Conservation (phyloP, 441 rosid genomes). For the Biscutella laevigata region DNA sequence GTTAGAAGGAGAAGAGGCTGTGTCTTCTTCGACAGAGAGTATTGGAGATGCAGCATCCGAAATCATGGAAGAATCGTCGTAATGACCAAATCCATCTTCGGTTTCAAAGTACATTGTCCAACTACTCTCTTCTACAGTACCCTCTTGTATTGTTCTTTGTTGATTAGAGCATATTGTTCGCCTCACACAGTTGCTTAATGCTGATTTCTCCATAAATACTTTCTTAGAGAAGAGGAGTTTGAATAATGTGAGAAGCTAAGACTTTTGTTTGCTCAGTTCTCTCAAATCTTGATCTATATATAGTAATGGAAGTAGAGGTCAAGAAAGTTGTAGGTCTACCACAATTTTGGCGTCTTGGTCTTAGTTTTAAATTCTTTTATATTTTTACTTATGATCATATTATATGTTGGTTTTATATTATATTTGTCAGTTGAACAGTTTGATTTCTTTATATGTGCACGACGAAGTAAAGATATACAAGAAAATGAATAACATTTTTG, state of each 20-base stretch:
- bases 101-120: slow-evolving; percentile 56
- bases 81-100: slow-evolving; percentile 13
- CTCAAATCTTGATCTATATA: slow-evolving; percentile 15
- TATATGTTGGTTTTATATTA: slow-evolving; percentile 7
- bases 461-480: slow-evolving; percentile 2
- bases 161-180: slow-evolving; percentile 16
- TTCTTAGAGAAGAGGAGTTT: slow-evolving; percentile 11
- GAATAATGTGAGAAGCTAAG: slow-evolving; percentile 1
- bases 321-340: slow-evolving; percentile 12
- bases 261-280: slow-evolving; percentile 3
- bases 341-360: slow-evolving; percentile 8
- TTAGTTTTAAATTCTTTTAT: not conserved
- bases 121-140: slow-evolving; percentile 34
- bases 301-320: slow-evolving; percentile 2
- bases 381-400: not conserved
- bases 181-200: slow-evolving; percentile 24
- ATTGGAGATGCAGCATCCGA: slow-evolving; percentile 46
- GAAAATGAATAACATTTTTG: slow-evolving; percentile 19
- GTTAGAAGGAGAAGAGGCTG: slow-evolving; percentile 46
- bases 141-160: slow-evolving; percentile 17
- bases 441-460: slow-evolving; percentile 13
- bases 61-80: slow-evolving; percentile 23
- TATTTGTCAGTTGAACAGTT: slow-evolving; percentile 8
- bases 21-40: slow-evolving; percentile 42
- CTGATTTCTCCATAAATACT: slow-evolving; percentile 27